These are phyloP conservation scores for Phytophthora megakarya DNA, from an alignment of 352 stramenopile species.

Conservation along the genomic window DNA sequence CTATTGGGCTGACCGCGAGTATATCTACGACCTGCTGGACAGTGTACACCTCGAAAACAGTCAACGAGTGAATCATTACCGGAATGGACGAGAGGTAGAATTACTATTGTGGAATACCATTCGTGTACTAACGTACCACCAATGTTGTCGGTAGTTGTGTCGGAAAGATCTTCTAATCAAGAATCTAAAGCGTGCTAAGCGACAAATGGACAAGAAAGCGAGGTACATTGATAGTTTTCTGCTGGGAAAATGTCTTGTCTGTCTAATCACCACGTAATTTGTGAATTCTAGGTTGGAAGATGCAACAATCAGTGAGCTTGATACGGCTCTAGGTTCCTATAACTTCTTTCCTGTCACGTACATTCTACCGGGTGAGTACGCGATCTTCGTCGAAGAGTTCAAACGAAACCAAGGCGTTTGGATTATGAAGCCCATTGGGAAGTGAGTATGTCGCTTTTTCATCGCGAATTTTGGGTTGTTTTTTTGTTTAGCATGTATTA, in stretches of 20 bases:
- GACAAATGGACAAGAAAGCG: constrained; percentile 81
- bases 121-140: background rate
- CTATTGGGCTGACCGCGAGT: constrained; percentile 90
- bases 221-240: constrained; percentile 38
- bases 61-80: constrained; percentile 93
- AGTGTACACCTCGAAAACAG: constrained; percentile 80
- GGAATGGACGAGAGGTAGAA: constrained; percentile 76
- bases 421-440: constrained; percentile 97
- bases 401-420: constrained; percentile 91
- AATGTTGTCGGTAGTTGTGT: constrained; percentile 61
- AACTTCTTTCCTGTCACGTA: constrained; percentile 94
- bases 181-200: constrained; percentile 92
- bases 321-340: constrained; percentile 60
- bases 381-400: constrained; percentile 95
- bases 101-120: background rate
- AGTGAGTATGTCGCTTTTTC: constrained; percentile 43
- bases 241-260: background rate
- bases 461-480: too few relatives aligned
- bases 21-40: constrained; percentile 92
- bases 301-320: constrained; percentile 22
- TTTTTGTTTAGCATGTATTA: background rate
- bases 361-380: constrained; percentile 94
- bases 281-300: constrained; percentile 49
- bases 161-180: constrained; percentile 96
- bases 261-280: background rate